A percentile compares a stretch with the other conserved stretches of the same genome.
phyloP scores from a whole-genome alignment of 2,329 filamentous ascomycete genomes.

The Arthrobotrys sinensis region DNA sequence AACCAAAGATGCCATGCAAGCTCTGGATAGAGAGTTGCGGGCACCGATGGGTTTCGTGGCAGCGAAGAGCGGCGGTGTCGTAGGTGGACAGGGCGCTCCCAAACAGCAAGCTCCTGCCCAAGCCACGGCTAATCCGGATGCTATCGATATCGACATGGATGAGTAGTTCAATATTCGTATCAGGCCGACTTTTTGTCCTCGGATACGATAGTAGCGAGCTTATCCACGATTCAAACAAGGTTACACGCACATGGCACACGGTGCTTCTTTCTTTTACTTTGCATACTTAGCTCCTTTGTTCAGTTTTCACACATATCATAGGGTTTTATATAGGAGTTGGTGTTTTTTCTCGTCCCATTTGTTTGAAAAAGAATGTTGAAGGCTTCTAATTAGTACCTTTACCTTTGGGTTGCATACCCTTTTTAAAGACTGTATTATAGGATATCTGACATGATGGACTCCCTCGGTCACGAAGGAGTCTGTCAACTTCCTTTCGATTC shows the following conservation, averaged over 20 bases:
- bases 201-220: neutral
- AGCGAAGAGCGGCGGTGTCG: constrained; percentile 79
- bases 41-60: constrained; percentile 93
- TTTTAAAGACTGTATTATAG: constrained; percentile 58
- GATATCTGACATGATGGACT: constrained; percentile 27
- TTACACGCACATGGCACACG: neutral
- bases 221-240: neutral
- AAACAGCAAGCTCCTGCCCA: constrained; percentile 66
- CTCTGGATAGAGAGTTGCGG: constrained; percentile 87
- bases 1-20: constrained; percentile 86
- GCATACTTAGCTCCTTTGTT: constrained; percentile 33
- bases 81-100: constrained; percentile 72
- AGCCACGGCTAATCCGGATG: constrained; percentile 81
- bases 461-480: neutral
- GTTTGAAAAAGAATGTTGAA: constrained; percentile 47
- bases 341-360: constrained; percentile 38
- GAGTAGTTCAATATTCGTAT: constrained; percentile 67
- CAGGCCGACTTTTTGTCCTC: neutral
- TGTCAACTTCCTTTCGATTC: neutral
- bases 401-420: constrained; percentile 8
- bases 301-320: constrained; percentile 20
- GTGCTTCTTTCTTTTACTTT: constrained; percentile 8
- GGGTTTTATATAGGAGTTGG: constrained; percentile 55
- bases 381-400: constrained; percentile 33
- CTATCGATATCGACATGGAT: constrained; percentile 84